A percentile compares a stretch with the other conserved stretches of the same genome.
phyloP scores from a whole-genome alignment of 1,139 yeast genomes.

The Kurtzmaniella natalensis region DNA sequence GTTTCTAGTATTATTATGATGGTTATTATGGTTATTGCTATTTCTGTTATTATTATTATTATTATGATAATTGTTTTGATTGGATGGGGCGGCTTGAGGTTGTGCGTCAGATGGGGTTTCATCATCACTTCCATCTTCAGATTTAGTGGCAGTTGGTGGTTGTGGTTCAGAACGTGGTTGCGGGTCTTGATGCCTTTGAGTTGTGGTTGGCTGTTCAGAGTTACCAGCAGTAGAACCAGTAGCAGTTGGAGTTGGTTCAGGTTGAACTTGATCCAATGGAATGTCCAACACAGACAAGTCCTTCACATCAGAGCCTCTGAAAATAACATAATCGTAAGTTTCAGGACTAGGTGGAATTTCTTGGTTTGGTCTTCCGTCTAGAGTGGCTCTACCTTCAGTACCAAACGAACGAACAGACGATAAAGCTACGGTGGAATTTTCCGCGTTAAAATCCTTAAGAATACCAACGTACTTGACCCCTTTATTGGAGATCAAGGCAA shows the following conservation, averaged over 20 bases:
- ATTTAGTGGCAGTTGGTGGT: slow-evolving; percentile 10
- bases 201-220: slow-evolving; percentile 21
- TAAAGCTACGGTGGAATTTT: slow-evolving; percentile 86
- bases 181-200: not conserved
- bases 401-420: slow-evolving; percentile 82
- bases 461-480: slow-evolving; percentile 88
- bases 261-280: slow-evolving; percentile 50
- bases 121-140: slow-evolving; percentile 8
- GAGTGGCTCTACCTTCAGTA: slow-evolving; percentile 80
- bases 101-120: not conserved
- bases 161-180: slow-evolving; percentile 8
- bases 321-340: slow-evolving; percentile 74
- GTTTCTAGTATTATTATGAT: slow-evolving; percentile 8
- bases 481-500: slow-evolving; percentile 81
- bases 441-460: slow-evolving; percentile 83
- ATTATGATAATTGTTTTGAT: slow-evolving; percentile 5
- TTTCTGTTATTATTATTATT: not conserved
- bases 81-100: slow-evolving; percentile 9
- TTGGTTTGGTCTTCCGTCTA: slow-evolving; percentile 53
- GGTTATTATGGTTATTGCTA: too few relatives aligned
- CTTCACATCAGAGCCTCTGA: slow-evolving; percentile 90
- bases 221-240: slow-evolving; percentile 13
- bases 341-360: slow-evolving; percentile 76
- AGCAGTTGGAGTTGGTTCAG: slow-evolving; percentile 26
- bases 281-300: slow-evolving; percentile 80